phyloP scores from a whole-genome alignment of 2,329 filamentous ascomycete species.

The Stagonosporopsis vannaccii region DNA sequence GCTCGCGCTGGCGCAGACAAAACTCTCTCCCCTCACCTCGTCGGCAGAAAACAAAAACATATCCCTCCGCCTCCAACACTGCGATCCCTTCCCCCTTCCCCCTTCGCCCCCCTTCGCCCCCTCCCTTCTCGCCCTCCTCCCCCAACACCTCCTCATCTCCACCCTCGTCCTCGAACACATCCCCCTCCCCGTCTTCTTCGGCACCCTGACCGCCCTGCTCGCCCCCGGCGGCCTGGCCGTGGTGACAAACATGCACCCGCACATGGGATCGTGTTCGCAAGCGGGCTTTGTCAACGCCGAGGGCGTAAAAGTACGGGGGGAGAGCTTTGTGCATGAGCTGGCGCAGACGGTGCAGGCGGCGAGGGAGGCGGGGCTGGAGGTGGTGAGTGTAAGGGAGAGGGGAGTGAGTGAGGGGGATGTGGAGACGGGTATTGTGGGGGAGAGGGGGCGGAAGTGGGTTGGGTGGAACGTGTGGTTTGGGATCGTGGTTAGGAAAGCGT shows the following conservation, averaged over 20 bases:
- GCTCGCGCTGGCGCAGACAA: constrained; percentile 60
- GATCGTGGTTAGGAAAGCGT: constrained; percentile 39
- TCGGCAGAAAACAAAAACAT: not conserved
- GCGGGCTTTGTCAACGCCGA: constrained; percentile 67
- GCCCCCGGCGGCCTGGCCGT: constrained; percentile 59
- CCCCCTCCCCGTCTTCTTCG: constrained; percentile 60
- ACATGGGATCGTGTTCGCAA: constrained; percentile 67
- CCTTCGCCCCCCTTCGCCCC: constrained; percentile 1
- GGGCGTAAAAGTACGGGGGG: constrained; percentile 63
- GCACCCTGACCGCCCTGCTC: constrained; percentile 54
- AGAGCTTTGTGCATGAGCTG: constrained; percentile 64
- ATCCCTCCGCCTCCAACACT: constrained; percentile 27
- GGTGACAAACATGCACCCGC: constrained; percentile 73
- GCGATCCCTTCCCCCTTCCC: constrained; percentile 44
- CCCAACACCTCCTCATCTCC: constrained; percentile 60
- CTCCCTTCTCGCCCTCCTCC: constrained; percentile 10
- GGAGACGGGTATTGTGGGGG: constrained; percentile 36
- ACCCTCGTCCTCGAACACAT: constrained; percentile 73
- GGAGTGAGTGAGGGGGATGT: constrained; percentile 41
- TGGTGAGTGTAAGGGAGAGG: constrained; percentile 39
- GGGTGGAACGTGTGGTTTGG: constrained; percentile 52
- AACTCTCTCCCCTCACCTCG: constrained; percentile 33
- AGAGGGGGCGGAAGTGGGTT: constrained; percentile 51
- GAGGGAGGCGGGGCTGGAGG: constrained; percentile 37
- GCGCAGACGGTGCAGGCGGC: constrained; percentile 62